Evolutionary conservation across 1,284 basidiomycete species (phyloP), one percentile per base, ranked within the genome.

Genomic region (Pterulicium gracile): DNA sequence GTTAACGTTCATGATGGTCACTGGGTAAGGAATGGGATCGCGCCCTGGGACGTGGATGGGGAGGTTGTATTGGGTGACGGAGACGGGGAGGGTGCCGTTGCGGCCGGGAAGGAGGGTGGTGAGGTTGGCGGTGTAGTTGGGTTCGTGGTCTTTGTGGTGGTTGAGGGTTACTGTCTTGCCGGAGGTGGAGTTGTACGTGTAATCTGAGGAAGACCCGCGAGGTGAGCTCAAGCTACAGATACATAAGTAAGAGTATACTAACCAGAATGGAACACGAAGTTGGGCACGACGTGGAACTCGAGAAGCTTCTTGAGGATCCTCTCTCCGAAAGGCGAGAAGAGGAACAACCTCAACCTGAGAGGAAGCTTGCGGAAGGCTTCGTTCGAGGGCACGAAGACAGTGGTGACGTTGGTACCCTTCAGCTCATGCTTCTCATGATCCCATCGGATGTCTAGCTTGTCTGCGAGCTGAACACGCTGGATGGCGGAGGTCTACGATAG

Each of bases 311-410:
- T 66, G 47, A 81, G 55, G 0, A 66, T 69, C 41, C 58, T 58
- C 43, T 61, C 58, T 3, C 79, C 79, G 48, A 72, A 71, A 1
- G 72, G 76, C 10, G 74, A 76, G 65, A 80, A 79, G 40, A 81
- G 66, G 67, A 65, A 81, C 44, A 64, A 53, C 47, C 63, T 64
- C 47, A 81, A 65, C 43, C 63, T 64, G 34, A 50, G 54, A 0
- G 79, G 79, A 18, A 81, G 64, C 14, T 57, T 59, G 34, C 56
- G 48, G 62, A 77, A 81, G 4, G 79, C 79, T 4, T 57, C 56
- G 55, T 79, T 77, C 47, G 65, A 66, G 1, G 77, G 79, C 2
- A 66, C 70, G 54, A 81, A 79, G 46, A 71, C 44, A 3, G 79
- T 79, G 4, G 71, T 61, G 7, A 70, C 63, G 3, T 64, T 58